phyloP scores from a whole-genome alignment of 768 basidiomycete species.

The Boletus huronensis region DNA sequence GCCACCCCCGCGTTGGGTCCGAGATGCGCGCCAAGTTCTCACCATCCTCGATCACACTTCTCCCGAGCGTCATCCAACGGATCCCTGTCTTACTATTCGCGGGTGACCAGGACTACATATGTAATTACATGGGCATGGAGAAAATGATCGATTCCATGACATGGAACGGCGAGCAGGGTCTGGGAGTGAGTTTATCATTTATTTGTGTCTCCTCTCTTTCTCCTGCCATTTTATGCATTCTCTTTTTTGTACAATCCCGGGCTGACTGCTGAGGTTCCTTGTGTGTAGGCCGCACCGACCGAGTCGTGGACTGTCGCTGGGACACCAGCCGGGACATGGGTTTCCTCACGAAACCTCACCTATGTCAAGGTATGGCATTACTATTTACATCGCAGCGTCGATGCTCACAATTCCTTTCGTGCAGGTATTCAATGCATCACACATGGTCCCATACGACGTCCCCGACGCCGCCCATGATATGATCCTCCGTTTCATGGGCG shows the following conservation, averaged over 20 bases:
- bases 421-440: conserved; percentile 88
- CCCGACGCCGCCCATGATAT: conserved; percentile 92
- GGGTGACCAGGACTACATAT: conserved; percentile 95
- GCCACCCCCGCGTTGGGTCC: conserved; percentile 59
- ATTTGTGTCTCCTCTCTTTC: not conserved
- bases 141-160: conserved; percentile 74
- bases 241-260: not conserved
- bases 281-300: conserved; percentile 56
- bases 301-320: conserved; percentile 75
- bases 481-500: conserved; percentile 96
- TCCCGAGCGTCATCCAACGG: conserved; percentile 74
- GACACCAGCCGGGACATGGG: conserved; percentile 87
- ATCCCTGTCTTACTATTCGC: conserved; percentile 90
- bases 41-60: conserved; percentile 66
- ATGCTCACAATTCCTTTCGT: not conserved
- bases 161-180: conserved; percentile 83
- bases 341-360: conserved; percentile 81
- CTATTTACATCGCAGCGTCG: not conserved
- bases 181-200: conserved; percentile 58
- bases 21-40: conserved; percentile 56
- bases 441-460: conserved; percentile 91
- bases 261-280: not conserved
- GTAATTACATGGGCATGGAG: conserved; percentile 92
- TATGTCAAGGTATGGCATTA: conserved; percentile 70
- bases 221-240: not conserved